These are phyloP conservation scores for Aethionema arabicum DNA, from an alignment of 345 rosid species.

Conservation along the genomic window DNA sequence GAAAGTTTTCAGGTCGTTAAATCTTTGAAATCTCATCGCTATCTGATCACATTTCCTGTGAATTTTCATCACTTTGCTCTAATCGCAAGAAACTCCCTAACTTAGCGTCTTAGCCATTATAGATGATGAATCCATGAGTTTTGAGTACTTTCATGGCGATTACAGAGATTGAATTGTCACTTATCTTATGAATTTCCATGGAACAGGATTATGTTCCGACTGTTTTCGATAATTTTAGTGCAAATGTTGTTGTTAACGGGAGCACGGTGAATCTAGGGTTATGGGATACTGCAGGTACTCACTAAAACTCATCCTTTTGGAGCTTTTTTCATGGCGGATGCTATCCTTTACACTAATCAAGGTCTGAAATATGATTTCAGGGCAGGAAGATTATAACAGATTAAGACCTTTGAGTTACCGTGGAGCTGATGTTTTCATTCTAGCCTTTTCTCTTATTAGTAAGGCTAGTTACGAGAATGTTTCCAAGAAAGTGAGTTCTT, in stretches of 20 bases:
- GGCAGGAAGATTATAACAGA: constrained; percentile 90
- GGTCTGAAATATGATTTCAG: constrained; percentile 42
- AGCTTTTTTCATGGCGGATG: not conserved
- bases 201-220: constrained; percentile 88
- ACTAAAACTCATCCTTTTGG: not conserved
- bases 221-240: constrained; percentile 92
- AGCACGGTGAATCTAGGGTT: constrained; percentile 78
- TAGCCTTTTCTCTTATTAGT: constrained; percentile 93
- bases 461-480: constrained; percentile 98
- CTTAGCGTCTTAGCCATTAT: not conserved
- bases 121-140: too few species aligned
- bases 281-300: constrained; percentile 95
- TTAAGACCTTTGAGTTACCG: constrained; percentile 91
- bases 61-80: not conserved
- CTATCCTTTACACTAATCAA: not conserved
- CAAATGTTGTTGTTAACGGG: constrained; percentile 88
- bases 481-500: constrained; percentile 63
- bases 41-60: not conserved
- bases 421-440: constrained; percentile 92
- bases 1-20: too few species aligned
- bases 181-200: constrained; percentile 6
- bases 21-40: not conserved
- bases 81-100: not conserved
- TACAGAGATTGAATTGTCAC: too few species aligned
- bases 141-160: too few species aligned